phyloP scores from a whole-genome alignment of 2,329 filamentous ascomycete species.

The Colletotrichum caudatum region DNA sequence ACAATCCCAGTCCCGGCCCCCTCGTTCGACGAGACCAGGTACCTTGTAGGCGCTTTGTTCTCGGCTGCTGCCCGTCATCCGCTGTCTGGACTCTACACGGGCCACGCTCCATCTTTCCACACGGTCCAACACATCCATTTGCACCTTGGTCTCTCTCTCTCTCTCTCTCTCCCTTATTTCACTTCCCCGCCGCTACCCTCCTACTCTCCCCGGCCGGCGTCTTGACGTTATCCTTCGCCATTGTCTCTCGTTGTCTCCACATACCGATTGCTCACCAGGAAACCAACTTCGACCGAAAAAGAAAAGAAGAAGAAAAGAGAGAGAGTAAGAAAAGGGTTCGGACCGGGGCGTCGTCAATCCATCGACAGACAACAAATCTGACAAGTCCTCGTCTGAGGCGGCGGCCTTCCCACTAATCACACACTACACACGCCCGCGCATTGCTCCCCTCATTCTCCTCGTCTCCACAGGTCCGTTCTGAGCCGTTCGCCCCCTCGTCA shows the following conservation, averaged over 20 bases:
- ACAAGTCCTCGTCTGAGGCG: background rate
- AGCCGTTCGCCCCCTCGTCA: slow-evolving; percentile 37
- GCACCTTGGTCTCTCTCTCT: background rate
- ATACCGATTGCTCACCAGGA: background rate
- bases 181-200: background rate
- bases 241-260: background rate
- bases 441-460: slow-evolving; percentile 12
- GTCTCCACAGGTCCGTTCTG: slow-evolving; percentile 19
- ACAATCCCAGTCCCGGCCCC: background rate
- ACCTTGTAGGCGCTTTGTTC: background rate
- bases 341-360: slow-evolving; percentile 10
- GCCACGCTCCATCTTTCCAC: background rate
- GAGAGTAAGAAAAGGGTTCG: background rate
- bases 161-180: background rate
- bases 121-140: background rate
- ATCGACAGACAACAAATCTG: background rate
- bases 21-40: background rate
- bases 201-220: background rate
- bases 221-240: background rate
- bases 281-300: background rate
- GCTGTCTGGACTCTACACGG: background rate
- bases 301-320: no score
- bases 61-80: background rate
- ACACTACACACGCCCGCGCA: background rate
- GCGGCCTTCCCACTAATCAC: background rate